phyloP scores from a whole-genome alignment of 345 rosid genomes.

The Eucalyptus lansdowneana region DNA sequence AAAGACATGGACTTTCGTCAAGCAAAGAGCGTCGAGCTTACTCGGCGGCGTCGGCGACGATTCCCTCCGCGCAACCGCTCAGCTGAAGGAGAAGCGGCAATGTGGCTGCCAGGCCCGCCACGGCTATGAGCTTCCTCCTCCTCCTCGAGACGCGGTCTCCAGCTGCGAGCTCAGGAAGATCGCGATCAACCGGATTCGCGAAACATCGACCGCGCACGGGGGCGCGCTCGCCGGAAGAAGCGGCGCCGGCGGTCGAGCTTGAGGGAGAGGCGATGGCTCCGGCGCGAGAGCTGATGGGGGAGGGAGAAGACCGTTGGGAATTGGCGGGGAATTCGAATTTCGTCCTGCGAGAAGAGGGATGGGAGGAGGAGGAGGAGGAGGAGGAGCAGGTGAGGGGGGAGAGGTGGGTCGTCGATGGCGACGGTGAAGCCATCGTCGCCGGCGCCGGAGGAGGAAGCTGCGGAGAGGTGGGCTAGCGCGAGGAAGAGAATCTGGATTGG shows the following conservation, averaged over 20 bases:
- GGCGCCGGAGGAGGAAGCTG: neutral
- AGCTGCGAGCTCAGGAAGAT: neutral
- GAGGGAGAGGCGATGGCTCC: neutral
- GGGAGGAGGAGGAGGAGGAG: neutral
- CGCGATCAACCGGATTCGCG: neutral
- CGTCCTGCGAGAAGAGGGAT: constrained; percentile 4
- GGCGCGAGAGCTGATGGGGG: constrained; percentile 2
- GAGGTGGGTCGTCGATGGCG: neutral
- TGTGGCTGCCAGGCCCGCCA: constrained; percentile 16
- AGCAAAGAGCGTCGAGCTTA: constrained; percentile 7
- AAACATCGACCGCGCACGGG: neutral
- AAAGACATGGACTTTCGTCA: neutral
- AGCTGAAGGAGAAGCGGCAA: constrained; percentile 34
- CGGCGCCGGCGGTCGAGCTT: neutral
- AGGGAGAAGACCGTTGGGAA: constrained; percentile 5
- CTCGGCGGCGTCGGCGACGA: constrained; percentile 32
- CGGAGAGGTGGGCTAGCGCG: neutral
- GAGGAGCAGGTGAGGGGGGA: neutral
- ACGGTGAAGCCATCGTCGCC: neutral
- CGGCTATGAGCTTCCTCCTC: constrained; percentile 28
- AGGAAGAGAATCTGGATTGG: neutral
- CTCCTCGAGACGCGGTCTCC: constrained; percentile 7
- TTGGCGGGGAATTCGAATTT: constrained; percentile 28
- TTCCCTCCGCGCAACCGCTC: neutral
- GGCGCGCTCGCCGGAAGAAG: constrained; percentile 5